Conservation (phyloP, 2,329 filamentous ascomycete genomes). For the Phoma herbarum region DNA sequence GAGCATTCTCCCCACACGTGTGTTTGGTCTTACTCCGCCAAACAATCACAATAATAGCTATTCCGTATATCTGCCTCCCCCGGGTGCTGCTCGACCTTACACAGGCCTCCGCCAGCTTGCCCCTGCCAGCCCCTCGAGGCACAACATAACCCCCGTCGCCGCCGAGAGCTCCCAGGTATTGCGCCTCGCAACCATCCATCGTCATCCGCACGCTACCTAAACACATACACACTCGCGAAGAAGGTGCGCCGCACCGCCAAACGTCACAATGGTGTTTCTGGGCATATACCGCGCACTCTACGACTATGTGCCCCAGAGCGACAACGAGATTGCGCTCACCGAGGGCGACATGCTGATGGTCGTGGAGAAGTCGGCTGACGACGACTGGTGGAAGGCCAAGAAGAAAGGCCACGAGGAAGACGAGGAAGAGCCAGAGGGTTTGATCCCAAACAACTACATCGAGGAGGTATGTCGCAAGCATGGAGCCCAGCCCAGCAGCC, state of each 20-base stretch:
- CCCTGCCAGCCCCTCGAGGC: constrained; percentile 22
- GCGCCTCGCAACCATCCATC: constrained; percentile 15
- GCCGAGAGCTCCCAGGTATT: constrained; percentile 17
- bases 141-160: constrained; percentile 17
- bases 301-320: constrained; percentile 88
- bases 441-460: constrained; percentile 95
- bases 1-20: constrained; percentile 18
- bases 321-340: constrained; percentile 82
- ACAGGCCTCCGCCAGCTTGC: constrained; percentile 18
- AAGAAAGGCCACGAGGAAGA: constrained; percentile 82
- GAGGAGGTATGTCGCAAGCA: constrained; percentile 75
- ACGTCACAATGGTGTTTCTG: constrained; percentile 79
- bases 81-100: constrained; percentile 10
- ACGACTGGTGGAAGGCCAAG: constrained; percentile 96
- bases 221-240: constrained; percentile 1
- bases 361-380: constrained; percentile 76
- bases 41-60: constrained; percentile 2
- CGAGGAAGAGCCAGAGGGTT: constrained; percentile 87
- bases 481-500: neutral
- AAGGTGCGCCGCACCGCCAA: constrained; percentile 20
- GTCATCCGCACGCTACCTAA: constrained; percentile 15
- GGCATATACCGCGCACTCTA: constrained; percentile 91
- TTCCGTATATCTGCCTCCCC: constrained; percentile 3
- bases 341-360: constrained; percentile 92
- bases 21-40: constrained; percentile 21